Evolutionary conservation across 2,329 filamentous ascomycete species (phyloP), one percentile per base, ranked within the genome.

Genomic region (Nigrospora osmanthi): DNA sequence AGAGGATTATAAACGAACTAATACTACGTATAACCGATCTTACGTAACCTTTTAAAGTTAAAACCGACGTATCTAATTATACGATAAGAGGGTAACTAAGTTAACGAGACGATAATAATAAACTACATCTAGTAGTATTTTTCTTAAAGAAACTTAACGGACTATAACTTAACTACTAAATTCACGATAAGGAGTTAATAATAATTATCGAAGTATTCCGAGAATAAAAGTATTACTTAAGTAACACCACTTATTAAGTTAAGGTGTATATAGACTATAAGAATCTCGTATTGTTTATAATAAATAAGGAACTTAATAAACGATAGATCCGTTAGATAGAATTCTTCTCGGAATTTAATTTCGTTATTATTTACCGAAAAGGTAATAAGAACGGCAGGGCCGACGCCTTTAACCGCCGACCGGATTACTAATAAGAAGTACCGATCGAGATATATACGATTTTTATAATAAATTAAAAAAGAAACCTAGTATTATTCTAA

Each of bases 111-210:
- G n/a, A n/a, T n/a, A n/a, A n/a, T n/a, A n/a, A n/a, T n/a, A 48
- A 47, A 15, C 31, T 48, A 34, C 23, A 47, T 14, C 42, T 40
- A n/a, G 30, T 56, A 28, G 43, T 37, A 14, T 56, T 50, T 39
- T 47, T 50, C 16, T 54, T 37, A 14, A 50, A 49, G 43, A 55
- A 50, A 16, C 33, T 55, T 16, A 41, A 34, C 4, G 37, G 33
- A 46, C 34, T 40, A 3, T 35, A 54, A 36, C 42, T 46, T 35
- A 65, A 64, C 45, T 66, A 65, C 43, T 38, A 60, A n/a, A 63
- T 63, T 12, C 52, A 65, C 39, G 46, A 66, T 43, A 63, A 65
- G 42, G 59, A 65, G 50, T 50, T 67, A 2, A 43, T 66, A 12
- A 57, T 57, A 6, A 60, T 67, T 35, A 46, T 66, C 19, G 19